Conservation (phyloP, 2,329 filamentous ascomycete species). For the Pseudonectria foliicola region DNA sequence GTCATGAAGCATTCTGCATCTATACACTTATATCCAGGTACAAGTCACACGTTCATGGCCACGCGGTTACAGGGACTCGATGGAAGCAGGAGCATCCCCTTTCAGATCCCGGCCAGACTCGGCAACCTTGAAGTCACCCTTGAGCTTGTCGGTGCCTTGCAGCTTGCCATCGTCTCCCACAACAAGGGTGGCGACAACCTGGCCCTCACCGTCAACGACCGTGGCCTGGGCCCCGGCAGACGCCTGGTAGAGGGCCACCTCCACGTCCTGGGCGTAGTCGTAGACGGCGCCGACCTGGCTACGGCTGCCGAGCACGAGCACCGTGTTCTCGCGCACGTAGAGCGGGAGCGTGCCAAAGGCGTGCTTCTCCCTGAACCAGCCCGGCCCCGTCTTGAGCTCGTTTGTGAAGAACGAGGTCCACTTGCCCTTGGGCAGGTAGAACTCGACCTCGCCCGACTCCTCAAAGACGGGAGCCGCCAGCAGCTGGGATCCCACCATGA, state of each 20-base stretch:
- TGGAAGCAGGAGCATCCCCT: slow-evolving; percentile 20
- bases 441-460: slow-evolving; percentile 55
- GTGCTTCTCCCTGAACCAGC: slow-evolving; percentile 55
- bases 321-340: slow-evolving; percentile 48
- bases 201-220: slow-evolving; percentile 37
- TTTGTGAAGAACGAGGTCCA: slow-evolving; percentile 44
- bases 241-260: slow-evolving; percentile 40
- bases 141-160: slow-evolving; percentile 31
- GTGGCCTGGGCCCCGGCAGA: slow-evolving; percentile 33
- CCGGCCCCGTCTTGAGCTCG: slow-evolving; percentile 41
- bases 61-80: slow-evolving; percentile 14
- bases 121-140: slow-evolving; percentile 26
- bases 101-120: slow-evolving; percentile 18
- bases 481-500: slow-evolving; percentile 62
- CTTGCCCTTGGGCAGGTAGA: slow-evolving; percentile 50
- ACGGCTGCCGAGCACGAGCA: slow-evolving; percentile 38
- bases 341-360: slow-evolving; percentile 51
- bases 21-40: too few relatives aligned
- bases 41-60: too few relatives aligned
- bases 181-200: slow-evolving; percentile 31
- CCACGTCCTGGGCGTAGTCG: slow-evolving; percentile 39
- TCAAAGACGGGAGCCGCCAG: slow-evolving; percentile 59
- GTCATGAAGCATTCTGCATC: too few relatives aligned
- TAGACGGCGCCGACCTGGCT: slow-evolving; percentile 37
- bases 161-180: slow-evolving; percentile 34